Base-by-base conservation (phyloP, 2,329 filamentous ascomycete species). In the Ilyonectria sp. region DNA sequence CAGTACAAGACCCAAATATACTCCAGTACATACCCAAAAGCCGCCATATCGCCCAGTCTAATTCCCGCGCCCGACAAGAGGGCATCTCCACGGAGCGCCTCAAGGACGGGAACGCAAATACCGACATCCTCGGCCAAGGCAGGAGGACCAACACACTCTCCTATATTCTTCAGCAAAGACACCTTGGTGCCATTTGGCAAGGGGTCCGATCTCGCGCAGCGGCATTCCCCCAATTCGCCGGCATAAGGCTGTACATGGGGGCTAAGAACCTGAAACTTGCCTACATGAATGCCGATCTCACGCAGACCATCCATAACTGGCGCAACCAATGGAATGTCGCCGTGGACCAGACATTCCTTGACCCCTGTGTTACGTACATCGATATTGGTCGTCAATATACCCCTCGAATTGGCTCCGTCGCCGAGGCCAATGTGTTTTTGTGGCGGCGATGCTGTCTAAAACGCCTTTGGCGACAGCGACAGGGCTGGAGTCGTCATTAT, bases 1-100 rank as follows among this genome's bases (percentile, higher is more conserved):
- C 55, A 58, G 23, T 58, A 6, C 10, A 58, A 58, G 55, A 58
- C 37, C 55, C 40, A 11, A 58, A 58, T 10, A 58, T 58, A 29
- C 55, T 58, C 29, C 26, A 58, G n/a, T 58, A 58, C 43, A 58
- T 47, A 58, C 55, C 55, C 6, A 58, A 58, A 58, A 58, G 55
- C 55, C 43, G 40, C 55, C 4, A 15, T 11, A 58, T 58, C 55
- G 26, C 43, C 55, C 29, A 47, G 49, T 58, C 23, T 6, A 58
- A 5, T 8, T 58, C 55, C 11, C 55, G 40, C 55, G 40, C 55
- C 55, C n/a, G 40, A 33, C 55, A 58, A 15, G 55, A 58, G 55
- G 21, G 40, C 23, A 58, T 58, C 40, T 58, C 55, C 6, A 46
- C 55, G 6, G 55, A 58, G 55, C 40, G 40, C 55, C 55, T 47